Percentiles rank a stretch among this genome's conserved stretches.
Conservation (phyloP, 306 rosid species). For the Corylus heterophylla region DNA sequence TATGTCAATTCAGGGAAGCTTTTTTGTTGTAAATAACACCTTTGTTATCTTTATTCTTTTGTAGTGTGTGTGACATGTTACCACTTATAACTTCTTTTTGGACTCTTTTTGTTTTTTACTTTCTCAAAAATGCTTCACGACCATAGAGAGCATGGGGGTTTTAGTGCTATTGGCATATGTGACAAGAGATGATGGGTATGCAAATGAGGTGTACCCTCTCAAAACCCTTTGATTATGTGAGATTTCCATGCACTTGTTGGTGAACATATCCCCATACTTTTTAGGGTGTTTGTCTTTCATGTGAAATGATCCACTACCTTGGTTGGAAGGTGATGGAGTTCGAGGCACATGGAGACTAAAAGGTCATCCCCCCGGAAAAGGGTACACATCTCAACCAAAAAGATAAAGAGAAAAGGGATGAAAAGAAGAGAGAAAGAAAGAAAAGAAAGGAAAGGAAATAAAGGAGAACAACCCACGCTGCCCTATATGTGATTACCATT, state of each 20-base stretch:
- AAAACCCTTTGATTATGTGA: not conserved
- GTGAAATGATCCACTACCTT: conserved; percentile 56
- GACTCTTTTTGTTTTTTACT: conserved; percentile 75
- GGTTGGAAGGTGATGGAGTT: conserved; percentile 67
- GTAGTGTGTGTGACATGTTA: conserved; percentile 67
- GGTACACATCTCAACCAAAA: conserved; percentile 68
- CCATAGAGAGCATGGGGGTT: conserved; percentile 38
- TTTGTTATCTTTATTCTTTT: conserved; percentile 63
- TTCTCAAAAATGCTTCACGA: conserved; percentile 41
- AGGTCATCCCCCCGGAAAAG: conserved; percentile 66
- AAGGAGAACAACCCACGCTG: conserved; percentile 68
- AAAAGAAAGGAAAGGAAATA: conserved; percentile 12
- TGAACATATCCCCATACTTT: conserved; percentile 51
- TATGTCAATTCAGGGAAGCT: conserved; percentile 70
- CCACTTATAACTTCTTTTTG: conserved; percentile 62
- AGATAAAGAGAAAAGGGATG: conserved; percentile 59
- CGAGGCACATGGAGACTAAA: conserved; percentile 97
- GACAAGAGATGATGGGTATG: not conserved
- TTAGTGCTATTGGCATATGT: conserved; percentile 31
- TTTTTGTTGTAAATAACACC: conserved; percentile 66
- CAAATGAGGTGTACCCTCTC: conserved; percentile 8
- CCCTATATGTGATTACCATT: too few relatives aligned
- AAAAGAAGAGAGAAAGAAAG: conserved; percentile 37
- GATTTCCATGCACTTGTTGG: conserved; percentile 32
- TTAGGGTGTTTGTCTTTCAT: conserved; percentile 87